Evolutionary conservation across 176 grass and related monocot genomes (phyloP).

Genomic region (Bromus sterilis): DNA sequence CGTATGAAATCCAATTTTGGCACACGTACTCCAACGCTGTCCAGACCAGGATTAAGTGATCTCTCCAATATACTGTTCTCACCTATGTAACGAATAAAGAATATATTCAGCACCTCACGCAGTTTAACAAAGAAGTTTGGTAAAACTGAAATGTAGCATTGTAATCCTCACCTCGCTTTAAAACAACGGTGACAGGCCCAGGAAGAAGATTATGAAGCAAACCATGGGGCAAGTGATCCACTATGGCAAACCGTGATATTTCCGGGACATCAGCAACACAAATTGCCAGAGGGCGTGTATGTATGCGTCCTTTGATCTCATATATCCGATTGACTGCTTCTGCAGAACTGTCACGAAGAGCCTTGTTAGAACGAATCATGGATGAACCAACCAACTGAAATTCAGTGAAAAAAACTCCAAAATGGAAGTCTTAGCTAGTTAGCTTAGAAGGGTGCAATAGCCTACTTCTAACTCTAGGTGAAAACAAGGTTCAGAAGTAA

Average conservation of each 20-base stretch:
- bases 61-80: constrained; percentile 66
- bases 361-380: constrained; percentile 5
- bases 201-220: constrained; percentile 83
- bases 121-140: not conserved
- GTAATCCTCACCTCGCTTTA: constrained; percentile 70
- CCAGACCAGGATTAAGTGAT: constrained; percentile 83
- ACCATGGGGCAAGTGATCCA: constrained; percentile 71
- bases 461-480: not conserved
- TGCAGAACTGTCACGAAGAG: constrained; percentile 65
- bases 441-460: not conserved
- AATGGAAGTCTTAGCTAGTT: not conserved
- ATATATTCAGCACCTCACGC: constrained; percentile 3
- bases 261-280: constrained; percentile 84
- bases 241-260: constrained; percentile 69
- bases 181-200: constrained; percentile 81
- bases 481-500: not conserved
- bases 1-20: constrained; percentile 74
- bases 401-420: not conserved
- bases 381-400: constrained; percentile 14
- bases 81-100: constrained; percentile 23
- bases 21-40: constrained; percentile 78
- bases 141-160: not conserved
- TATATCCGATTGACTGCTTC: constrained; percentile 82
- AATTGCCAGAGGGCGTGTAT: constrained; percentile 78
- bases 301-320: constrained; percentile 84